These are phyloP conservation scores for Saitoella complicata DNA, from an alignment of 805 yeast species.

Conservation along the genomic window DNA sequence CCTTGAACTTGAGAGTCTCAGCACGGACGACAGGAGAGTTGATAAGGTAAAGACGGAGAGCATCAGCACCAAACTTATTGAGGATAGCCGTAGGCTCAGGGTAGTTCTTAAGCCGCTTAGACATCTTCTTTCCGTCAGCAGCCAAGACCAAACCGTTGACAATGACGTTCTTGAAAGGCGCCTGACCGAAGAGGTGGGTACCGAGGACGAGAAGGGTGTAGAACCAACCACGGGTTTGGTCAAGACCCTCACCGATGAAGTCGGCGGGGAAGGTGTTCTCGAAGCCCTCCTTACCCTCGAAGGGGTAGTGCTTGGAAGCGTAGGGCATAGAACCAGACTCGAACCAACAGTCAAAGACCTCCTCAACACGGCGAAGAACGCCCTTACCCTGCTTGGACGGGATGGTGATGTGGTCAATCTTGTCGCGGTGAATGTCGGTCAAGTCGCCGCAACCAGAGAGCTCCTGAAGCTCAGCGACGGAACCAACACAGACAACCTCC, in stretches of 20 bases:
- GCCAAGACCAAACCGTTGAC: conserved; percentile 95
- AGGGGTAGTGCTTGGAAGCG: conserved; percentile 93
- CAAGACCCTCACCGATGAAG: conserved; percentile 96
- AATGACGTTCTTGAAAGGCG: conserved; percentile 89
- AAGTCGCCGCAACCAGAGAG: conserved; percentile 69
- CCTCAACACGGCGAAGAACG: conserved; percentile 73
- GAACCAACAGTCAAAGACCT: conserved; percentile 99
- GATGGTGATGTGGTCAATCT: conserved; percentile 78
- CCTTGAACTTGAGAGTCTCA: conserved; percentile 90
- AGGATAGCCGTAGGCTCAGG: conserved; percentile 83
- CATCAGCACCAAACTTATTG: conserved; percentile 92
- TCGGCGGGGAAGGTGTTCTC: conserved; percentile 79
- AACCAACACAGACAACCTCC: conserved; percentile 87
- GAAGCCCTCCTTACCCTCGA: conserved; percentile 65
- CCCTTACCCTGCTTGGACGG: conserved; percentile 89
- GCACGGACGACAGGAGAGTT: conserved; percentile 96
- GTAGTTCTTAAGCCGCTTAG: conserved; percentile 91
- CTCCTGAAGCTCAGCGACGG: conserved; percentile 70
- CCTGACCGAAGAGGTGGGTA: conserved; percentile 78
- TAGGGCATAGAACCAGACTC: conserved; percentile 99
- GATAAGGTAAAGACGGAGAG: conserved; percentile 84
- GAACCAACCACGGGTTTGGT: conserved; percentile 99
- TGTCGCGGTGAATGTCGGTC: conserved; percentile 87
- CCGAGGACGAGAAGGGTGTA: conserved; percentile 92
- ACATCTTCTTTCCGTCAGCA: conserved; percentile 98